Percentiles rank a stretch among this genome's conserved stretches.
Conservation (phyloP, 2,329 filamentous ascomycete species). For the Onygenales sp. region DNA sequence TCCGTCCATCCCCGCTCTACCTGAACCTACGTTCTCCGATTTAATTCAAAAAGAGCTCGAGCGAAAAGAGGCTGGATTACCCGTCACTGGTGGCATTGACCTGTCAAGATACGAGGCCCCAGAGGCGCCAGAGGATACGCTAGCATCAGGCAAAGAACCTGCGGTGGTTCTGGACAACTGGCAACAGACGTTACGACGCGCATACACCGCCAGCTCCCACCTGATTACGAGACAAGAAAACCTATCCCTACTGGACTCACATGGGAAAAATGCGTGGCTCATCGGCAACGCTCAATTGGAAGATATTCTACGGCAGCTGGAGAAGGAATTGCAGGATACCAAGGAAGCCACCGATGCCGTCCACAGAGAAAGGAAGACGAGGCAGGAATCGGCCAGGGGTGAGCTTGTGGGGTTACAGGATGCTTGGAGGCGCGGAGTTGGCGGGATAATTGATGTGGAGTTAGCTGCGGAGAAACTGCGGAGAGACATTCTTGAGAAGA, state of each 20-base stretch:
- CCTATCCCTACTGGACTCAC: slow-evolving; percentile 65
- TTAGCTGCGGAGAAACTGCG: slow-evolving; percentile 67
- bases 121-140: slow-evolving; percentile 38
- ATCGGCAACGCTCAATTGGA: slow-evolving; percentile 75
- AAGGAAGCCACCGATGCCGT: slow-evolving; percentile 64
- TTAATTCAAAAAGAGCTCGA: slow-evolving; percentile 59
- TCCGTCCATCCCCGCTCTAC: slow-evolving; percentile 48
- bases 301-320: slow-evolving; percentile 56
- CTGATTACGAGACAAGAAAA: slow-evolving; percentile 48
- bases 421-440: slow-evolving; percentile 69
- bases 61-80: slow-evolving; percentile 53
- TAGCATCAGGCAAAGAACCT: slow-evolving; percentile 19
- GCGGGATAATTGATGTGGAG: slow-evolving; percentile 75
- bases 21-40: slow-evolving; percentile 51
- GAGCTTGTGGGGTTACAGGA: slow-evolving; percentile 69
- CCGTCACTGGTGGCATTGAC: slow-evolving; percentile 58
- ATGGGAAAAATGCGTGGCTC: slow-evolving; percentile 88
- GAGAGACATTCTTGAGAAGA: slow-evolving; percentile 55
- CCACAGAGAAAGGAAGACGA: slow-evolving; percentile 57
- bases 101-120: slow-evolving; percentile 74
- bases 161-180: slow-evolving; percentile 35
- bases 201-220: slow-evolving; percentile 51
- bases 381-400: slow-evolving; percentile 60
- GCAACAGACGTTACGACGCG: slow-evolving; percentile 43
- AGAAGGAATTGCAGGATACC: slow-evolving; percentile 62